These are phyloP conservation scores for Vitis rotundifolia DNA, from an alignment of 164 flowering plant genomes.

Conservation along the genomic window DNA sequence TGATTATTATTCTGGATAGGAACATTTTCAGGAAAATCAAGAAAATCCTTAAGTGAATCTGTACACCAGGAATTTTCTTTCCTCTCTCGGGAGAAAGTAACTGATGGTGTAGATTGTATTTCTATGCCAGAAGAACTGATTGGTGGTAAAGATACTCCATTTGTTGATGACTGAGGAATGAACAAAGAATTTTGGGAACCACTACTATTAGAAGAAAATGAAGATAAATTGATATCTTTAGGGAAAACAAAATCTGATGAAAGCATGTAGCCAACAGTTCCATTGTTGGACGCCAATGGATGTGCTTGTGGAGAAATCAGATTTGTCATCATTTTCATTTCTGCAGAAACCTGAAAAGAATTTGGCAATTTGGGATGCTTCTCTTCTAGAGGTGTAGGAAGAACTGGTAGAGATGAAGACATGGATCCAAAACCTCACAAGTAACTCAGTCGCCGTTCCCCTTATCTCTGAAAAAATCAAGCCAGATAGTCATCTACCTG, in stretches of 20 bases:
- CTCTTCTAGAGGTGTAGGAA: slow-evolving; percentile 14
- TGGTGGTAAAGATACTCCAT: slow-evolving; percentile 15
- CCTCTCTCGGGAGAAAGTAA: slow-evolving; percentile 20
- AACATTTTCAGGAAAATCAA: slow-evolving; percentile 29
- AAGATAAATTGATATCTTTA: slow-evolving; percentile 11
- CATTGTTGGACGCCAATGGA: slow-evolving; percentile 11
- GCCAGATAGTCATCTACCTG: slow-evolving; percentile 4
- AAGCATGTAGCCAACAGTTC: slow-evolving; percentile 21
- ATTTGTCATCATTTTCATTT: slow-evolving; percentile 14
- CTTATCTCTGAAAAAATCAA: slow-evolving; percentile 18
- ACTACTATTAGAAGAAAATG: slow-evolving; percentile 19
- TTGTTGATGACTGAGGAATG: slow-evolving; percentile 27
- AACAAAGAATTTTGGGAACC: slow-evolving; percentile 19
- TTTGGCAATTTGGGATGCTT: slow-evolving; percentile 24
- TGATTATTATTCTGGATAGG: slow-evolving; percentile 21
- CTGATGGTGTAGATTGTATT: slow-evolving; percentile 21
- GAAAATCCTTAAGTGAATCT: slow-evolving; percentile 33
- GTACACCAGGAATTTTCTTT: slow-evolving; percentile 39
- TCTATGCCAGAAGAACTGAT: slow-evolving; percentile 16
- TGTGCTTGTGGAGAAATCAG: slow-evolving; percentile 8
- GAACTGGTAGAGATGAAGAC: slow-evolving; percentile 31
- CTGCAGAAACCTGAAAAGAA: slow-evolving; percentile 23
- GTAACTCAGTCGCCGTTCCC: slow-evolving; percentile 20
- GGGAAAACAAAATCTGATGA: slow-evolving; percentile 23
- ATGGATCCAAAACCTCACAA: slow-evolving; percentile 19